Evolutionary conservation across 805 yeast species (phyloP).

Genomic region (Yarrowia deformans): DNA sequence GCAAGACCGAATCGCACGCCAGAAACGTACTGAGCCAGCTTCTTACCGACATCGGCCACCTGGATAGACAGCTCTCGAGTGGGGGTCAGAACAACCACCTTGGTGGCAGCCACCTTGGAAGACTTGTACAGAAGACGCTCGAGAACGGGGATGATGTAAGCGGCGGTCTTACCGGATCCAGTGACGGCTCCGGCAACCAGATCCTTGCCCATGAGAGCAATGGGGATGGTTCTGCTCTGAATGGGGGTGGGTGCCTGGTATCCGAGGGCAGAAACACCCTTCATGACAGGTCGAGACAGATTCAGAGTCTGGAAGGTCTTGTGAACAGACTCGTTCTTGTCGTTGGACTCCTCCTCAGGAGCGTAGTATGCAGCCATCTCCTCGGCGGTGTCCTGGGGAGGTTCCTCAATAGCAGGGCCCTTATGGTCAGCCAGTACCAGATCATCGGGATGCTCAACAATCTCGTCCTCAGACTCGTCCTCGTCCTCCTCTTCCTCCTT

Average conservation of each 20-base stretch:
- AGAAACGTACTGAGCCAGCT: conserved; percentile 76
- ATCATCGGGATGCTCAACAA: conserved; percentile 23
- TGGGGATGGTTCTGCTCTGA: conserved; percentile 92
- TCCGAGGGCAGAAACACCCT: conserved; percentile 80
- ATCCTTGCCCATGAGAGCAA: conserved; percentile 92
- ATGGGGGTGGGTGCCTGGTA: conserved; percentile 92
- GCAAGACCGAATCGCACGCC: conserved; percentile 90
- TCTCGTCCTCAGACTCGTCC: conserved; percentile 44
- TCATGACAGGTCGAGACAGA: conserved; percentile 87
- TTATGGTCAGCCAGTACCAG: conserved; percentile 6
- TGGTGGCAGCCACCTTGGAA: conserved; percentile 80
- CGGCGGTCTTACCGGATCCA: conserved; percentile 99
- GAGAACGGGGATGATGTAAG: conserved; percentile 93
- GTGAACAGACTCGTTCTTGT: conserved; percentile 63
- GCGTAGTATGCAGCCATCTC: conserved; percentile 84
- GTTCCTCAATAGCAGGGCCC: conserved; percentile 42
- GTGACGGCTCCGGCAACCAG: conserved; percentile 99
- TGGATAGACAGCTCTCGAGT: conserved; percentile 98
- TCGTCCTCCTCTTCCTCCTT: conserved; percentile 47
- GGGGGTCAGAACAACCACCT: conserved; percentile 91
- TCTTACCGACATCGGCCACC: conserved; percentile 91
- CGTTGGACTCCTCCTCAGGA: conserved; percentile 55
- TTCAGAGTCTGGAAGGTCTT: conserved; percentile 76
- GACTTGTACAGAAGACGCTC: conserved; percentile 93
- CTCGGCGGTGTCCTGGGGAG: conserved; percentile 63